phyloP scores from a whole-genome alignment of 208 protist species.

The Leishmania amazonensis region DNA sequence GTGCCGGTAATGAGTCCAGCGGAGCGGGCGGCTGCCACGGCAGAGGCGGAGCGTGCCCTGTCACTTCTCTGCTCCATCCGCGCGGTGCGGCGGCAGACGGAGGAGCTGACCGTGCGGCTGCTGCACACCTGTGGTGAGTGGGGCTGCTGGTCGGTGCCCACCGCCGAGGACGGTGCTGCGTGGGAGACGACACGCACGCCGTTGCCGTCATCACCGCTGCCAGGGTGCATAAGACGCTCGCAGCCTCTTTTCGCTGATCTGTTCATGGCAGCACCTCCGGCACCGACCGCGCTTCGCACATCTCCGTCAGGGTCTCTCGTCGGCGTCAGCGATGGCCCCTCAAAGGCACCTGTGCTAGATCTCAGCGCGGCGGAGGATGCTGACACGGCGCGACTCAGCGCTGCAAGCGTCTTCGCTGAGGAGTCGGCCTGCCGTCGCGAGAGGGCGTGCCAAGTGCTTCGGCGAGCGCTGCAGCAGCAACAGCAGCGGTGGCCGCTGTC shows the following conservation, averaged over 20 bases:
- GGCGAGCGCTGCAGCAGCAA: background rate
- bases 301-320: background rate
- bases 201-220: background rate
- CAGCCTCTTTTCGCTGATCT: background rate
- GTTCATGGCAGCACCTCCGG: background rate
- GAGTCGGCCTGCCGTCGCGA: background rate
- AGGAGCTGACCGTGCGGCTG: constrained; percentile 50
- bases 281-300: background rate
- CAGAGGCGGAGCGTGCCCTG: constrained; percentile 39
- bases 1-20: background rate
- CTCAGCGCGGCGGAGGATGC: background rate
- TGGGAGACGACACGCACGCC: background rate
- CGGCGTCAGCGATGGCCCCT: background rate
- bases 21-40: background rate
- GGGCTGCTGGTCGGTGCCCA: constrained; percentile 40
- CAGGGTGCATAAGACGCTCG: background rate
- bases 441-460: constrained; percentile 14
- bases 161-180: background rate
- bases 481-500: background rate
- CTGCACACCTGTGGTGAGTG: constrained; percentile 59
- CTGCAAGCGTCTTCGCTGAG: background rate
- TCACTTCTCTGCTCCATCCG: constrained; percentile 45
- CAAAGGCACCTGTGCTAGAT: too few relatives aligned
- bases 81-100: constrained; percentile 52
- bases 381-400: background rate